Conservation (phyloP, 352 stramenopile genomes). For the Pythium plurisporium region DNA sequence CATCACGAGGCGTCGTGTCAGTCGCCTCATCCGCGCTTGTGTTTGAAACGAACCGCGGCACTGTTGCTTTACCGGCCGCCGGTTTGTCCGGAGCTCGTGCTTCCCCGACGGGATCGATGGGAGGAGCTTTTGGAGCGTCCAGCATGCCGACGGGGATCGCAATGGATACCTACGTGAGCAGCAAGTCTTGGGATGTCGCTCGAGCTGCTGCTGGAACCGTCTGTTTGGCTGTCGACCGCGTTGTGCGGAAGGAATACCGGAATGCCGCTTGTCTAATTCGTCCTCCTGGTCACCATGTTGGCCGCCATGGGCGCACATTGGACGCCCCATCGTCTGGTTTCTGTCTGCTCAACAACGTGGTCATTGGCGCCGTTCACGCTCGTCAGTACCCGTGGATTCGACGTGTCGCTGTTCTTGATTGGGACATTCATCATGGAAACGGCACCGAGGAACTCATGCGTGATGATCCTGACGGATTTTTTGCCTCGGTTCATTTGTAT, state of each 20-base stretch:
- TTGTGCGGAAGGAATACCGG: constrained; percentile 73
- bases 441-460: constrained; percentile 93
- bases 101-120: constrained; percentile 36
- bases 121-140: constrained; percentile 65
- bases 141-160: constrained; percentile 56
- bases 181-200: constrained; percentile 81
- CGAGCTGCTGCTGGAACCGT: constrained; percentile 74
- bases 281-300: constrained; percentile 92
- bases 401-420: constrained; percentile 97
- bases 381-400: constrained; percentile 87
- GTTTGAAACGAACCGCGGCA: constrained; percentile 75
- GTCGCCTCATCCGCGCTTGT: constrained; percentile 41
- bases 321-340: constrained; percentile 89
- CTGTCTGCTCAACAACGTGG: constrained; percentile 98
- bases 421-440: constrained; percentile 99
- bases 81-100: constrained; percentile 30
- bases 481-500: constrained; percentile 81
- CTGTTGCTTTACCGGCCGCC: constrained; percentile 39
- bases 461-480: constrained; percentile 78
- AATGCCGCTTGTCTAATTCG: constrained; percentile 86
- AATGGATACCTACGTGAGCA: constrained; percentile 85
- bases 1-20: neutral
- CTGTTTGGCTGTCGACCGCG: constrained; percentile 74
- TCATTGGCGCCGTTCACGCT: constrained; percentile 97
- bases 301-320: constrained; percentile 64